Evolutionary conservation across 768 basidiomycete species (phyloP).

Genomic region (Cyclocybe cylindracea): DNA sequence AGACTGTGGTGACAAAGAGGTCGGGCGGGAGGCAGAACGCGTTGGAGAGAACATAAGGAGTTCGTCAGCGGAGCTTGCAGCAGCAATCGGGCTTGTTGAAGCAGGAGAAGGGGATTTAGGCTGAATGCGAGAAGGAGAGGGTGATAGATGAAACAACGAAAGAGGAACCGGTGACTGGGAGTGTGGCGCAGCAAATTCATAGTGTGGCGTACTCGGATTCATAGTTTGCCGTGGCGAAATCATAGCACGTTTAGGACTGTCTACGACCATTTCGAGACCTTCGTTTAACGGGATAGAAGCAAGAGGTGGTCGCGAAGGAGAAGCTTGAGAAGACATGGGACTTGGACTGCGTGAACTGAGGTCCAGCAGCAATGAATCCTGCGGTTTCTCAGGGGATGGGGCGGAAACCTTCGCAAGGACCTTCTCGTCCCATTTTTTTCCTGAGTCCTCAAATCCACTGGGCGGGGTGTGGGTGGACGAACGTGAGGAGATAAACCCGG

Average conservation of each 20-base stretch:
- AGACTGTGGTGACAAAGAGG: neutral
- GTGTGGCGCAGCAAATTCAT: neutral
- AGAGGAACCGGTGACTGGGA: neutral
- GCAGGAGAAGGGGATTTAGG: neutral
- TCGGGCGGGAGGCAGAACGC: neutral
- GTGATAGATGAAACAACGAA: conserved; percentile 1
- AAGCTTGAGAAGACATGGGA: neutral
- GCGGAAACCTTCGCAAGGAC: neutral
- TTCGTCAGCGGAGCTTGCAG: conserved; percentile 1
- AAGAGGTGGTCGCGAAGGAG: neutral
- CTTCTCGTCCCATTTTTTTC: neutral
- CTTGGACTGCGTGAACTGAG: neutral
- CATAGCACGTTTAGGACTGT: neutral
- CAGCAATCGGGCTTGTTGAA: neutral
- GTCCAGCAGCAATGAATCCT: conserved; percentile 13
- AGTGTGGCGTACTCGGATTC: neutral
- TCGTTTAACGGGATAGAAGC: neutral
- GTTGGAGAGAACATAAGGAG: conserved; percentile 12
- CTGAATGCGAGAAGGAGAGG: neutral
- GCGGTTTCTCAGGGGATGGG: neutral
- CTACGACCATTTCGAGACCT: neutral
- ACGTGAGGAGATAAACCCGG: neutral
- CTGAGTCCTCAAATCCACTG: no score
- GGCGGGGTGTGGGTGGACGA: conserved; percentile 12
- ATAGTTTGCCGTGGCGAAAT: neutral